Base-by-base conservation (phyloP, 345 rosid genomes). In the Luvunga scandens region DNA sequence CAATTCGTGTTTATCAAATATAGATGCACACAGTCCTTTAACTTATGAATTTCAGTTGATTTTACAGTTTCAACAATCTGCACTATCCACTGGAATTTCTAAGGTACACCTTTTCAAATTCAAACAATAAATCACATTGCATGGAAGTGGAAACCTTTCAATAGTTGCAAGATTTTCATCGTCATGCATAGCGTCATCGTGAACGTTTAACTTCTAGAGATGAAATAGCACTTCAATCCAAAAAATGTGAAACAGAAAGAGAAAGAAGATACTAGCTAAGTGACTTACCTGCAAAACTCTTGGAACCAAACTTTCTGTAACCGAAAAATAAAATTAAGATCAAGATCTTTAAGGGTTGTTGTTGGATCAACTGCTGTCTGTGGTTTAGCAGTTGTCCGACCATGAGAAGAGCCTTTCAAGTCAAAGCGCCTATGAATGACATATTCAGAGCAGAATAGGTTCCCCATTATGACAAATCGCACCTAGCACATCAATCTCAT, bases 401-500 rank as follows among this genome's bases (percentile, higher is more conserved):
- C 99, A 76, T 94, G 98, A 68, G 98, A 96, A 33, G 99, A 96
- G 74, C 99, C 99, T 88, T 96, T 96, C 80, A 96, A 85, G 84
- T 96, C 99, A 36, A 94, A 96, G 56, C 97, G 92, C 75, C 98
- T 89, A 81, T 96, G 98, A 70, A 96, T 89, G 59, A 86, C 79
- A 80, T 88, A 84, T 72, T 86, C 89, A 9, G 97, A 87, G 82
- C 95, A 89, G 81, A 96, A 94, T 75, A 96, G 88, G 80, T 96
- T 96, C 73, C 99, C 99, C 96, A 95, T 95, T 63, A 93, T 91
- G 77, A 93, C 94, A 84, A 95, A 95, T 50, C 98, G 85, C 56
- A 93, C 97, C 98, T 95, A 88, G 59, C 60, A 39, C 80, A 82
- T 65, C 16, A 33, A 81, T 64, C 25, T 79, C 66, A 75, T 34